Conservation (phyloP, 208 protist species). For the Trypanosoma theileri region DNA sequence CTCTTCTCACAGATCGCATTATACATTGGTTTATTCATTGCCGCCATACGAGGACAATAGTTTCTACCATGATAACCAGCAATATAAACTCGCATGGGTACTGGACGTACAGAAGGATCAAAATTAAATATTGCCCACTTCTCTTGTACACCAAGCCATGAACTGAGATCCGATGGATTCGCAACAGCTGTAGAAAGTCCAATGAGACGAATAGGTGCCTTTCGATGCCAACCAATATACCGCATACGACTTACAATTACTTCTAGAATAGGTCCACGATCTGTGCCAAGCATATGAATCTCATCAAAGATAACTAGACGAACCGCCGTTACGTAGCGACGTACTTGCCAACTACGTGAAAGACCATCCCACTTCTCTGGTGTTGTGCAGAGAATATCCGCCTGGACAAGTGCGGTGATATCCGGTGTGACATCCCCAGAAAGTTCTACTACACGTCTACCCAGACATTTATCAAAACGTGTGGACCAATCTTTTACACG, state of each 20-base stretch:
- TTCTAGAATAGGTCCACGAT: slow-evolving; percentile 99
- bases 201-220: slow-evolving; percentile 94
- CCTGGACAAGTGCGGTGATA: slow-evolving; percentile 87
- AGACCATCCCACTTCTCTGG: slow-evolving; percentile 99
- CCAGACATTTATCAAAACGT: slow-evolving; percentile 88
- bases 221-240: slow-evolving; percentile 95
- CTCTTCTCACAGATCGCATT: slow-evolving; percentile 95
- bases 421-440: slow-evolving; percentile 97
- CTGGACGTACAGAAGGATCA: slow-evolving; percentile 96
- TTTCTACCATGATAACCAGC: slow-evolving; percentile 96
- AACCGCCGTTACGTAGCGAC: slow-evolving; percentile 94
- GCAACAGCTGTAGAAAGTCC: slow-evolving; percentile 99
- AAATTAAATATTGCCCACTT: slow-evolving; percentile 98
- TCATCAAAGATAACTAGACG: slow-evolving; percentile 98
- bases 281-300: slow-evolving; percentile 99
- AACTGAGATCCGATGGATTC: slow-evolving; percentile 97
- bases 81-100: slow-evolving; percentile 97
- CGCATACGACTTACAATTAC: slow-evolving; percentile 99
- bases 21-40: slow-evolving; percentile 99
- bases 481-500: slow-evolving; percentile 96
- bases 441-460: slow-evolving; percentile 97
- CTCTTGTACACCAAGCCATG: slow-evolving; percentile 97
- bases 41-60: slow-evolving; percentile 99
- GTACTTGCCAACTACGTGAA: slow-evolving; percentile 97
- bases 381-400: slow-evolving; percentile 98